phyloP scores from a whole-genome alignment of 345 rosid genomes.

The Arabidopsis thaliana region DNA sequence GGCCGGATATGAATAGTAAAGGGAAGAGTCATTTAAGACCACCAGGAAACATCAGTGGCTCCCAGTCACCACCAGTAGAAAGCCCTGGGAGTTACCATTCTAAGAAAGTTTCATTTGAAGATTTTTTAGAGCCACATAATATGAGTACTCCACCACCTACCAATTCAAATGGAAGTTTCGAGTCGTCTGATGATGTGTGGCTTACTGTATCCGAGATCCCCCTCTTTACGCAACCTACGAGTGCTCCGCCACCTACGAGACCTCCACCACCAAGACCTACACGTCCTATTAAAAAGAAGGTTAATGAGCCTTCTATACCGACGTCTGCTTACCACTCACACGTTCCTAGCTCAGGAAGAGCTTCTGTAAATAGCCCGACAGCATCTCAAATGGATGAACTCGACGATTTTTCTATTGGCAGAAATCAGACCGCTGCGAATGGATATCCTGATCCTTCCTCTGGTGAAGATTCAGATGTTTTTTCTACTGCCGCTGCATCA shows the following conservation, averaged over 20 bases:
- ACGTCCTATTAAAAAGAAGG: conserved; percentile 62
- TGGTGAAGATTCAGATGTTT: conserved; percentile 62
- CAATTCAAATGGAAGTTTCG: conserved; percentile 57
- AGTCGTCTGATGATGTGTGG: conserved; percentile 80
- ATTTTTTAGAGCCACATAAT: conserved; percentile 56
- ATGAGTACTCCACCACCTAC: conserved; percentile 27
- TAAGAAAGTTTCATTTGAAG: conserved; percentile 52
- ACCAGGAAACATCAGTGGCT: conserved; percentile 47
- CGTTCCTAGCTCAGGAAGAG: conserved; percentile 50
- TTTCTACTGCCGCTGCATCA: conserved; percentile 80
- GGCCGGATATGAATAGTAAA: conserved; percentile 56
- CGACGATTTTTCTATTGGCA: conserved; percentile 68
- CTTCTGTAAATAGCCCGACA: conserved; percentile 51
- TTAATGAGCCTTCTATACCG: conserved; percentile 53
- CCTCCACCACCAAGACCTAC: conserved; percentile 97
- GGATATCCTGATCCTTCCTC: conserved; percentile 55
- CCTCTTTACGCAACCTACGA: conserved; percentile 80
- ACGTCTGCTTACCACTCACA: conserved; percentile 57
- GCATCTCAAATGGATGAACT: conserved; percentile 74
- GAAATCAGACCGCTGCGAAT: conserved; percentile 50
- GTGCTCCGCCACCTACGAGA: conserved; percentile 92
- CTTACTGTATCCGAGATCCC: conserved; percentile 95
- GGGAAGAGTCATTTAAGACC: conserved; percentile 59
- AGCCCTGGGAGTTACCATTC: conserved; percentile 45
- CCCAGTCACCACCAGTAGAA: conserved; percentile 51